phyloP scores from a whole-genome alignment of 768 basidiomycete genomes.

The Xanthoconium purpureum region DNA sequence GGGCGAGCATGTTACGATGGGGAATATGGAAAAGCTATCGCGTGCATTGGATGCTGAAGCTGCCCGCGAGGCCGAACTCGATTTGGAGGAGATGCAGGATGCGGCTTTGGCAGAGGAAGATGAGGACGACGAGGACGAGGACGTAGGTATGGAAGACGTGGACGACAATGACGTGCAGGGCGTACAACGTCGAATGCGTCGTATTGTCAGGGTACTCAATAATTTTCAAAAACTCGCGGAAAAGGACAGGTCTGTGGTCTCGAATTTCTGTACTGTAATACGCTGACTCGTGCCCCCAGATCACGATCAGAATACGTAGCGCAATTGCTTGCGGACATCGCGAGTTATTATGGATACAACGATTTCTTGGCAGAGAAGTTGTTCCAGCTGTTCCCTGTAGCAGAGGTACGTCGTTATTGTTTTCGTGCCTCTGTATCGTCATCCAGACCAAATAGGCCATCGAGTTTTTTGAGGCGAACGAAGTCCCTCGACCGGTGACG shows the following conservation, averaged over 20 bases:
- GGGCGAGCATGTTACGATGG: slow-evolving; percentile 62
- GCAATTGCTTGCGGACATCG: slow-evolving; percentile 86
- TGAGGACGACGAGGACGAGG: slow-evolving; percentile 47
- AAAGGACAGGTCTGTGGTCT: slow-evolving; percentile 51
- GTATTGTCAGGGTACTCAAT: slow-evolving; percentile 67
- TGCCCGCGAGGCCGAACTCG: slow-evolving; percentile 65
- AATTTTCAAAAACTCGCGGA: slow-evolving; percentile 70
- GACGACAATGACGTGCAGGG: slow-evolving; percentile 57
- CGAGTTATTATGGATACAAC: slow-evolving; percentile 97
- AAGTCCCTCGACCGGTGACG: slow-evolving; percentile 92
- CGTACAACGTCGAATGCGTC: slow-evolving; percentile 77
- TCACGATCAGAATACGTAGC: slow-evolving; percentile 86
- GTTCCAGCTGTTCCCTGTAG: slow-evolving; percentile 88
- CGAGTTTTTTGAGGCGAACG: slow-evolving; percentile 98
- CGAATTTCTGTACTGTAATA: not conserved
- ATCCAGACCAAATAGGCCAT: slow-evolving; percentile 60
- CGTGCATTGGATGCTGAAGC: slow-evolving; percentile 70
- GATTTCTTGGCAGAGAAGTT: slow-evolving; percentile 92
- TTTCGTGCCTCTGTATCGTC: not conserved
- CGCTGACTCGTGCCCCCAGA: slow-evolving; percentile 40
- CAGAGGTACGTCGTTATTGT: slow-evolving; percentile 59
- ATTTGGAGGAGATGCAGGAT: slow-evolving; percentile 60
- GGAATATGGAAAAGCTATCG: slow-evolving; percentile 80
- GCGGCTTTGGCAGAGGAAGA: slow-evolving; percentile 49
- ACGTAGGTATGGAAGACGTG: slow-evolving; percentile 35